Evolutionary conservation across 495 filamentous ascomycete species (phyloP).

Genomic region (Aspergillus campestris): DNA sequence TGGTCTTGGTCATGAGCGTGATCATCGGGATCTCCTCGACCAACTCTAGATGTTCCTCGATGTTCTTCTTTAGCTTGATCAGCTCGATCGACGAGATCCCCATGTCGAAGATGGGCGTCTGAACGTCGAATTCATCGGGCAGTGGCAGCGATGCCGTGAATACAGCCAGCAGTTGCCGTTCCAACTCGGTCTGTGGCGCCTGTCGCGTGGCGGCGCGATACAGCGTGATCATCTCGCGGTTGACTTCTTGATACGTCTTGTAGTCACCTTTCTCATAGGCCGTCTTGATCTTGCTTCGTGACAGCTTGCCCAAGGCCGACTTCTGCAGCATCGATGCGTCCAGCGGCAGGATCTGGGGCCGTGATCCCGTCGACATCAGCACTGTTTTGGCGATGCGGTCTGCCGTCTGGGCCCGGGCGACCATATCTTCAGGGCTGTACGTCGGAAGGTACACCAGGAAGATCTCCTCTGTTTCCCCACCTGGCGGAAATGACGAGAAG

Average conservation of each 20-base stretch:
- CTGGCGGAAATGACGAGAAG: constrained; percentile 21
- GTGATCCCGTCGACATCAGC: constrained; percentile 6
- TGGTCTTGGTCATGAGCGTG: constrained; percentile 29
- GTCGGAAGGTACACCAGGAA: constrained; percentile 24
- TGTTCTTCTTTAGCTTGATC: constrained; percentile 17
- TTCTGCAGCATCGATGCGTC: constrained; percentile 3
- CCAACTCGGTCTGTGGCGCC: constrained; percentile 2
- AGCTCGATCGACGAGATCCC: constrained; percentile 40
- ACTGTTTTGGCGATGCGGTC: constrained; percentile 5
- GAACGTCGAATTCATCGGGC: constrained; percentile 13
- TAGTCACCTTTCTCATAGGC: constrained; percentile 4
- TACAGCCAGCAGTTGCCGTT: constrained; percentile 6
- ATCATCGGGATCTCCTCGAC: constrained; percentile 22
- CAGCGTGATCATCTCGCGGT: constrained; percentile 13
- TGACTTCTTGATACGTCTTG: constrained; percentile 7
- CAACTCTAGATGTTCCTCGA: constrained; percentile 7
- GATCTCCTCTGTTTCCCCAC: constrained; percentile 27
- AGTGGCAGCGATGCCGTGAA: constrained; percentile 13
- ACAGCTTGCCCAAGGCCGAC: constrained; percentile 39
- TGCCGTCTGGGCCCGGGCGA: constrained; percentile 1
- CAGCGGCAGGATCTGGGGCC: constrained; percentile 12
- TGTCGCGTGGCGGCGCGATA: background rate
- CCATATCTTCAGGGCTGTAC: constrained; percentile 6
- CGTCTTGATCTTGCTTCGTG: constrained; percentile 30
- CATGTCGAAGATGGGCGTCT: background rate